Evolutionary conservation across 495 filamentous ascomycete species (phyloP).

Genomic region (Neurospora hispaniola): DNA sequence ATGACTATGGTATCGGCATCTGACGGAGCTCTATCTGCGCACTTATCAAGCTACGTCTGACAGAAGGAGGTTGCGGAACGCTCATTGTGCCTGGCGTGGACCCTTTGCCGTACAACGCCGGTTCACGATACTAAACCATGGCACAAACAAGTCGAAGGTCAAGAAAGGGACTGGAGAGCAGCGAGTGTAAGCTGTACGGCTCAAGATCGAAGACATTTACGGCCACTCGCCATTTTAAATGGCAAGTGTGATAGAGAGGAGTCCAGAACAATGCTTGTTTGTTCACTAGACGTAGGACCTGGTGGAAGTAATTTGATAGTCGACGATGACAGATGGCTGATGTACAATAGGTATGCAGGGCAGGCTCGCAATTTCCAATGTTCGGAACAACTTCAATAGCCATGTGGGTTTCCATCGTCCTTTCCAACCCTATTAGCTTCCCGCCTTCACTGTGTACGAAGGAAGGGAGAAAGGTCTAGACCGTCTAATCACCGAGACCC

Average conservation of each 20-base stretch:
- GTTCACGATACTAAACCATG: neutral
- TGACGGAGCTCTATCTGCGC: neutral
- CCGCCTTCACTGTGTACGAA: neutral
- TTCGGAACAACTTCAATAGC: neutral
- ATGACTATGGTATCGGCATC: neutral
- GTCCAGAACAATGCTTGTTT: neutral
- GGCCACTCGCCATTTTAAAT: neutral
- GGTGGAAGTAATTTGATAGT: neutral
- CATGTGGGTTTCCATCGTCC: neutral
- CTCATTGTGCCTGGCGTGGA: neutral
- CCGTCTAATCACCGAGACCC: neutral
- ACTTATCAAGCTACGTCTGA: neutral
- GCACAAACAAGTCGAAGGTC: neutral
- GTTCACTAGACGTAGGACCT: neutral
- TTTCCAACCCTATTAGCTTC: neutral
- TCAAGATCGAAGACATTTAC: neutral
- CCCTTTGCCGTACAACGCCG: neutral
- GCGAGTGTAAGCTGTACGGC: neutral
- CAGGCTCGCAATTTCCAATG: neutral
- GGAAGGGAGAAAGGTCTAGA: neutral
- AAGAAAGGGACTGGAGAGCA: neutral
- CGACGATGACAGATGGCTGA: neutral
- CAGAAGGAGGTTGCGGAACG: neutral
- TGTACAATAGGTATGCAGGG: neutral
- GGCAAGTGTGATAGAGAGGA: neutral